Evolutionary conservation across 768 basidiomycete genomes (phyloP), one percentile per base, ranked within the genome.

Genomic region (Glaciozyma antarctica): DNA sequence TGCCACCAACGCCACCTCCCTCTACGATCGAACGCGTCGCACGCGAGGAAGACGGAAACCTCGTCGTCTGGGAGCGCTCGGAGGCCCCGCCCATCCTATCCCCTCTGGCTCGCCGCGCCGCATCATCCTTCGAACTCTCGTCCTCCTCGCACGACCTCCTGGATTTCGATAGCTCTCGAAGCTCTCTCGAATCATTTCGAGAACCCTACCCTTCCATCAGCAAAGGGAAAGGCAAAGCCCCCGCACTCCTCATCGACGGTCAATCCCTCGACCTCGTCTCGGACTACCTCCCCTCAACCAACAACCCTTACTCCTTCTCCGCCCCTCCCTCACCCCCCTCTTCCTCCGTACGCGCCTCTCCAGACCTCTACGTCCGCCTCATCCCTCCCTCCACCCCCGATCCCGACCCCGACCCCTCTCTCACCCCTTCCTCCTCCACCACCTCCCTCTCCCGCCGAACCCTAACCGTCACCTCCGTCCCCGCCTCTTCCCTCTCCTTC

Each of bases 1-100:
- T 74, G 73, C 61, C 64, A 69, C 58, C 70, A n/a, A n/a, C n/a
- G n/a, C 69, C 7, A 68, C 73, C 4, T 66, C 69, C 65, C 1
- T 63, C 69, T 19, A 59, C 62, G 30, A 58, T 70, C 56, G 63
- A 67, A 16, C 38, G 66, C 21, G 54, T 67, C 24, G 63, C 66
- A 0, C 56, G 66, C 7, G 69, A 67, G 17, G 61, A 65, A 32
- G 61, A 67, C 49, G 69, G 66, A 9, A 61, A 62, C 30, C 22
- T 67, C 24, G 64, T 63, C 22, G 59, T 65, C 16, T 67, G 64
- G 66, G 55, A 57, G 22, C 41, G 62, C 8, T n/a, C 34, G 7
- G 28, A 41, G 3, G 48, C 56, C 16, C 7, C 51, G 49, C 10
- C 28, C 49, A 41, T 69, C 19, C 32, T 69, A 10, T 44, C 45